A percentile compares a stretch with the other conserved stretches of the same genome.
Conservation (phyloP, 768 basidiomycete genomes). For the Suillus lakei region DNA sequence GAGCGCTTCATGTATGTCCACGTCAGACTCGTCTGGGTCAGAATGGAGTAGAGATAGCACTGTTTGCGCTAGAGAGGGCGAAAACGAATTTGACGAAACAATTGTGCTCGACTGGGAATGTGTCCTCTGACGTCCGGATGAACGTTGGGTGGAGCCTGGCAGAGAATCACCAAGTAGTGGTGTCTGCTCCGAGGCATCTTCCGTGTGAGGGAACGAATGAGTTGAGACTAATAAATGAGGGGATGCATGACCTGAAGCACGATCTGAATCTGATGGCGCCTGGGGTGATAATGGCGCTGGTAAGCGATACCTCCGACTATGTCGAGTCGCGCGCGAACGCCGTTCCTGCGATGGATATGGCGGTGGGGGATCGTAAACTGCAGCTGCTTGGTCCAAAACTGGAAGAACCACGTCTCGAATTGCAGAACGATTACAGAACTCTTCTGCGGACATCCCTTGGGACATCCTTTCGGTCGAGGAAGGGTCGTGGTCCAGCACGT, state of each 20-base stretch:
- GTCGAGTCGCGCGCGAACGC: constrained; percentile 41
- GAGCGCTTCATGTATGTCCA: constrained; percentile 34
- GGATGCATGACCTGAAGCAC: constrained; percentile 36
- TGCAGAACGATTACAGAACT: background rate
- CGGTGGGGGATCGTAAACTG: constrained; percentile 63
- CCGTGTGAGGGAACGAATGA: constrained; percentile 28
- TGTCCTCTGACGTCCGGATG: constrained; percentile 50
- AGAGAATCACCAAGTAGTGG: constrained; percentile 46
- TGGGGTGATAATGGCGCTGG: constrained; percentile 34
- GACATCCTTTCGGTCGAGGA: background rate
- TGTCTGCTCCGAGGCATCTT: constrained; percentile 50
- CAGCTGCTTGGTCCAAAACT: constrained; percentile 10
- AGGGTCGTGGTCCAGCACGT: constrained; percentile 1
- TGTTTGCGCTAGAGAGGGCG: constrained; percentile 72
- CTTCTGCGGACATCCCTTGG: background rate
- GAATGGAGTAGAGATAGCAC: constrained; percentile 69
- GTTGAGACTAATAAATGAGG: constrained; percentile 23
- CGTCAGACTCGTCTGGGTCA: constrained; percentile 51
- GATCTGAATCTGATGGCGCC: constrained; percentile 40
- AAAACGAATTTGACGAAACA: constrained; percentile 49
- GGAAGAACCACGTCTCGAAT: constrained; percentile 1
- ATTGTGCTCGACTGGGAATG: constrained; percentile 61
- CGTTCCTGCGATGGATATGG: constrained; percentile 65
- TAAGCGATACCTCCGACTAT: constrained; percentile 34
- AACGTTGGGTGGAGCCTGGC: constrained; percentile 26